Evolutionary conservation across 495 filamentous ascomycete species (phyloP).

Genomic region (Xylaria nigripes): DNA sequence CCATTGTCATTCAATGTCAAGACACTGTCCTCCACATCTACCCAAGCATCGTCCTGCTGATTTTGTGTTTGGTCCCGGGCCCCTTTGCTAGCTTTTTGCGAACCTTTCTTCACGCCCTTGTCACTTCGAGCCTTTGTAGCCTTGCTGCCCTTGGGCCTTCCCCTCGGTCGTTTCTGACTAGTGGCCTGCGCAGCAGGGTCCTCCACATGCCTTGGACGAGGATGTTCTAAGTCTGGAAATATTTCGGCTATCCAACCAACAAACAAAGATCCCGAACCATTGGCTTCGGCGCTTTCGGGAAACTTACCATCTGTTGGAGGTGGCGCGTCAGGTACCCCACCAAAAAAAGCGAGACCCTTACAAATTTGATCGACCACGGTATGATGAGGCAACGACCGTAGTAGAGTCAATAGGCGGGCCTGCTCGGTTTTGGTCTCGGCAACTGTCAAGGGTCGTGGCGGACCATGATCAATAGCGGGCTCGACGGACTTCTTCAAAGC

Average conservation of each 20-base stretch:
- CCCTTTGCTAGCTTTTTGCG: constrained; percentile 15
- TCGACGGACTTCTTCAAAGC: constrained; percentile 20
- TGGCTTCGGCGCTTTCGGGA: constrained; percentile 45
- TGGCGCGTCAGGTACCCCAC: constrained; percentile 47
- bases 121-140: constrained; percentile 40
- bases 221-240: constrained; percentile 38
- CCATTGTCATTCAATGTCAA: constrained; percentile 20
- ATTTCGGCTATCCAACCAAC: constrained; percentile 52
- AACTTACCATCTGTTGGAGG: constrained; percentile 44
- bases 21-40: constrained; percentile 26
- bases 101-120: constrained; percentile 43
- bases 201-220: constrained; percentile 10
- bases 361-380: constrained; percentile 50
- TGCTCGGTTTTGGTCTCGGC: constrained; percentile 48
- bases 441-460: constrained; percentile 30
- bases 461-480: constrained; percentile 16
- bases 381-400: constrained; percentile 44
- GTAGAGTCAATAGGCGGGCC: constrained; percentile 44
- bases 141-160: constrained; percentile 46
- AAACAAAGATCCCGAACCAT: constrained; percentile 47
- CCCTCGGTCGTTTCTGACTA: constrained; percentile 34
- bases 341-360: constrained; percentile 50
- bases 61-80: constrained; percentile 16
- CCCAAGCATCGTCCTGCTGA: constrained; percentile 26
- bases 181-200: constrained; percentile 15